These are phyloP conservation scores for Globisporangium okanoganense DNA, from an alignment of 352 stramenopile species.

Conservation along the genomic window DNA sequence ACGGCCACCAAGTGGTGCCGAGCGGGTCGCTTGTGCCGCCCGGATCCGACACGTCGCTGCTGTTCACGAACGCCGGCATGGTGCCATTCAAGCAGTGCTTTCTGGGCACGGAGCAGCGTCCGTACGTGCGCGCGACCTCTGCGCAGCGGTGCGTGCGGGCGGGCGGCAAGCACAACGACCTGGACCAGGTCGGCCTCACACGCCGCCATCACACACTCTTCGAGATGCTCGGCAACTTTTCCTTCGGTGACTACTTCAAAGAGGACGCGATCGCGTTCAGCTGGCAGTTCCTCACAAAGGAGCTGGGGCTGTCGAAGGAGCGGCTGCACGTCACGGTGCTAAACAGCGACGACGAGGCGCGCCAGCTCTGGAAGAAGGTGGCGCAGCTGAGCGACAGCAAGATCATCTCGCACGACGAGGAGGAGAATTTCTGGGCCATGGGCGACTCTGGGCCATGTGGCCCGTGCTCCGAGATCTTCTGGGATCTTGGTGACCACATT, in stretches of 20 bases:
- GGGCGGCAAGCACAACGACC: constrained; percentile 98
- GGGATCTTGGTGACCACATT: constrained; percentile 84
- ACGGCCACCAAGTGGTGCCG: constrained; percentile 57
- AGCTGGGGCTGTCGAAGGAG: constrained; percentile 58
- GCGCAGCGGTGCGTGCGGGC: constrained; percentile 97
- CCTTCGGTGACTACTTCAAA: constrained; percentile 98
- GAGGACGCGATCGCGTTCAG: constrained; percentile 93
- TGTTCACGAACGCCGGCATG: constrained; percentile 98
- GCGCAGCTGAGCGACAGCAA: constrained; percentile 43
- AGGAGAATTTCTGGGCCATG: constrained; percentile 98
- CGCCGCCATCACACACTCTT: constrained; percentile 98
- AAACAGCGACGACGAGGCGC: constrained; percentile 55
- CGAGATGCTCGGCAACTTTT: constrained; percentile 99
- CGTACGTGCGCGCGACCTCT: constrained; percentile 90
- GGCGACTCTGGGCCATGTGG: constrained; percentile 92
- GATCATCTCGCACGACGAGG: constrained; percentile 69
- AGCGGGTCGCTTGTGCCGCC: constrained; percentile 72
- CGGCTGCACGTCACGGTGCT: constrained; percentile 73
- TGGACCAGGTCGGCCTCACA: constrained; percentile 97
- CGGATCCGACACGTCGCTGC: constrained; percentile 89
- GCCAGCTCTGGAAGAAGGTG: constrained; percentile 52
- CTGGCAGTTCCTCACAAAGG: constrained; percentile 93
- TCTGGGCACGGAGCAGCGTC: constrained; percentile 72
- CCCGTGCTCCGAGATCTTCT: constrained; percentile 95
- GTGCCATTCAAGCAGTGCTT: constrained; percentile 94